These are phyloP conservation scores for Boletus huronensis DNA, from an alignment of 768 basidiomycete genomes.

Conservation along the genomic window DNA sequence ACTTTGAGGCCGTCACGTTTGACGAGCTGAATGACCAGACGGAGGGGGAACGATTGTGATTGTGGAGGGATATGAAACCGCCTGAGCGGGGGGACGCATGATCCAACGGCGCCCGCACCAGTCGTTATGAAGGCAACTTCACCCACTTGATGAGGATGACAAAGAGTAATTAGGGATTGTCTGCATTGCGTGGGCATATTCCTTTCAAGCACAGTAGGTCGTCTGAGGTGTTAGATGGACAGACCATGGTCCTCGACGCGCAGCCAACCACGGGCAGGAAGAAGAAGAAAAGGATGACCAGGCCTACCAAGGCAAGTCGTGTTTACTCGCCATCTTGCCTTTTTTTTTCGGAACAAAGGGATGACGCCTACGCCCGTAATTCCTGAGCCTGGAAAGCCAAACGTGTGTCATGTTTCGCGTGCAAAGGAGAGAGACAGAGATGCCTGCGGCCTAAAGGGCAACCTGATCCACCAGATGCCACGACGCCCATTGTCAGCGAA, in stretches of 20 bases:
- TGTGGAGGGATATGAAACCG: too few species aligned
- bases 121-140: slow-evolving; percentile 2
- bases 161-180: too few species aligned
- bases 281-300: background rate
- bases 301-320: background rate
- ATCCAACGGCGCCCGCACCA: slow-evolving; percentile 1
- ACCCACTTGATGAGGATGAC: too few species aligned
- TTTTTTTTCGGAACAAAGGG: background rate
- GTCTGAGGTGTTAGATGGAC: too few species aligned
- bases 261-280: too few species aligned
- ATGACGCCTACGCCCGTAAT: background rate
- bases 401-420: background rate
- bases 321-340: too few species aligned
- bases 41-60: too few species aligned
- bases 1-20: too few species aligned
- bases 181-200: too few species aligned
- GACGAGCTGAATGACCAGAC: too few species aligned
- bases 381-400: background rate
- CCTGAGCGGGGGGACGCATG: background rate
- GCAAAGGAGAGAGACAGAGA: background rate
- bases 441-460: background rate
- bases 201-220: too few species aligned
- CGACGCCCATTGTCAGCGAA: background rate
- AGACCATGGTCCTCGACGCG: too few species aligned
- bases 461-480: background rate